These are phyloP conservation scores for Amanita exitialis DNA, from an alignment of 768 basidiomycete species.

Conservation along the genomic window DNA sequence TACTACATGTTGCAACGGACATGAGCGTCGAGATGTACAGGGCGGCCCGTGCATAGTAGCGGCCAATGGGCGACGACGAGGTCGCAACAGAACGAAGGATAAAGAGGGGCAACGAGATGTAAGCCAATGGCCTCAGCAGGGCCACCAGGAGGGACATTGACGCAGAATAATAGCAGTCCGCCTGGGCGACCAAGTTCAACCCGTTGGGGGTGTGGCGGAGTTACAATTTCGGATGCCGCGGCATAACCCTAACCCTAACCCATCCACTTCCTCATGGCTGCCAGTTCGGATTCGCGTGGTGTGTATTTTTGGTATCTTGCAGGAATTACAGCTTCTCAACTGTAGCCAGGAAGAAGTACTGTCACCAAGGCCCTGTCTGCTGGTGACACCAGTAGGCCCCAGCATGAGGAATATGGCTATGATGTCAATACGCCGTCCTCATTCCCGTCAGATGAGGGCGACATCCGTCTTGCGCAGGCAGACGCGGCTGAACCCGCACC, in stretches of 20 bases:
- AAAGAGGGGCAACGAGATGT: constrained; percentile 64
- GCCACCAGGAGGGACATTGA: constrained; percentile 55
- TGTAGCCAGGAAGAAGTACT: constrained; percentile 17
- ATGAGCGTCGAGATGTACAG: constrained; percentile 66
- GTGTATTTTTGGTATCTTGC: constrained; percentile 8
- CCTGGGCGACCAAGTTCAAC: neutral
- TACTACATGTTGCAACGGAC: constrained; percentile 62
- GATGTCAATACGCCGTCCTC: neutral
- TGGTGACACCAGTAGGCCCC: constrained; percentile 5
- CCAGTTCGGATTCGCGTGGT: constrained; percentile 15
- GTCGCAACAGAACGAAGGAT: constrained; percentile 51
- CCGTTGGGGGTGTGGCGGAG: neutral
- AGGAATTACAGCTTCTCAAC: constrained; percentile 10
- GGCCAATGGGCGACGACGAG: constrained; percentile 43
- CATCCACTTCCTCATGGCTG: neutral
- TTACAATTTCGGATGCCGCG: neutral
- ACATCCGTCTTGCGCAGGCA: neutral
- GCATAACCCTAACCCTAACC: neutral
- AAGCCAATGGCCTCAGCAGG: constrained; percentile 43
- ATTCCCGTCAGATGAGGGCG: neutral
- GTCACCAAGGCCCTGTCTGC: constrained; percentile 14
- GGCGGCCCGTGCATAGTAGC: constrained; percentile 67
- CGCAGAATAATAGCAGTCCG: constrained; percentile 1
- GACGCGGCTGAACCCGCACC: neutral
- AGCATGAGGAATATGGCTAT: neutral